These are phyloP conservation scores for Verticillium klebahnii DNA, from an alignment of 2,329 filamentous ascomycete species.

Conservation along the genomic window DNA sequence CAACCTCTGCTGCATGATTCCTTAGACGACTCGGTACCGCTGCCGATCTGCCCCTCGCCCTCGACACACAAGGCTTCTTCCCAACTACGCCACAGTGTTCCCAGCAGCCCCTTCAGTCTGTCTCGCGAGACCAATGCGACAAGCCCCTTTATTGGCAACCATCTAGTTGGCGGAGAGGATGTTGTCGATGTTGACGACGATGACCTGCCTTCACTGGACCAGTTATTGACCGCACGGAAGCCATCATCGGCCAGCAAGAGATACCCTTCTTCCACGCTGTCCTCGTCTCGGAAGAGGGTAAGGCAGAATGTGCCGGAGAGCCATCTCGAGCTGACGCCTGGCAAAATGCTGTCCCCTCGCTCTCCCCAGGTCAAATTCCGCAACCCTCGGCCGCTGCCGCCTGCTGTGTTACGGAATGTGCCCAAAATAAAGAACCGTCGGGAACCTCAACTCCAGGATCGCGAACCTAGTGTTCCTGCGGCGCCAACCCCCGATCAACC, in stretches of 20 bases:
- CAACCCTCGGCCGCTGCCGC: not conserved
- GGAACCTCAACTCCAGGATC: not conserved
- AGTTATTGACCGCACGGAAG: constrained; percentile 3
- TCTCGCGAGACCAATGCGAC: constrained; percentile 30
- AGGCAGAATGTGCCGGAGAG: too few species aligned
- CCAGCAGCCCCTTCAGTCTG: constrained; percentile 29
- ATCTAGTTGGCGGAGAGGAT: not conserved
- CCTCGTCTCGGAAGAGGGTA: not conserved
- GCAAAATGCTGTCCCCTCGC: not conserved
- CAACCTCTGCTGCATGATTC: constrained; percentile 15
- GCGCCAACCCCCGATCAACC: not conserved
- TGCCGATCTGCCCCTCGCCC: not conserved
- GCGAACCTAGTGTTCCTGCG: not conserved
- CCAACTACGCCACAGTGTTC: constrained; percentile 14
- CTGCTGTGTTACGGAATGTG: not conserved
- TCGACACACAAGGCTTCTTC: constrained; percentile 7
- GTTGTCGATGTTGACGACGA: constrained; percentile 19
- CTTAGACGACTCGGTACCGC: not conserved
- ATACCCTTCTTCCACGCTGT: too few species aligned
- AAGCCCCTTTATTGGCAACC: constrained; percentile 18
- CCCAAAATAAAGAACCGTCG: not conserved
- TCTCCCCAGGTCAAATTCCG: not conserved
- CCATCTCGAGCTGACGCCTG: not conserved
- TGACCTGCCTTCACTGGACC: constrained; percentile 29
- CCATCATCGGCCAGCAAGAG: not conserved